These are phyloP conservation scores for Collybia nuda DNA, from an alignment of 768 basidiomycete species.

Conservation along the genomic window DNA sequence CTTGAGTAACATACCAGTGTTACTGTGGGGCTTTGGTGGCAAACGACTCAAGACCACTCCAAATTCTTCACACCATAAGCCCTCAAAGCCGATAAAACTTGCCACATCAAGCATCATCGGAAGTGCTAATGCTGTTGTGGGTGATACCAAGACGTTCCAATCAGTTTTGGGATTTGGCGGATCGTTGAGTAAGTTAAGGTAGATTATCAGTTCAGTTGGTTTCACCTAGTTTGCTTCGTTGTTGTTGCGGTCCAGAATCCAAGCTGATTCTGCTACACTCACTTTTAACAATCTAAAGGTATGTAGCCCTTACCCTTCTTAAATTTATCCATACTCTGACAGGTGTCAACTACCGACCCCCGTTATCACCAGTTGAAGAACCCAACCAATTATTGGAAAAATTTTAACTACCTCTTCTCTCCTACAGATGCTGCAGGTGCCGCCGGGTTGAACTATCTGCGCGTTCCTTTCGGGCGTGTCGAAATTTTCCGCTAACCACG, in stretches of 20 bases:
- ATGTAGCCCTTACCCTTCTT: not conserved
- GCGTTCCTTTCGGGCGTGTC: slow-evolving; percentile 69
- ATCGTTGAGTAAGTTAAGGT: slow-evolving; percentile 52
- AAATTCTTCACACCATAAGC: slow-evolving; percentile 50
- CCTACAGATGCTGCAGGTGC: slow-evolving; percentile 56
- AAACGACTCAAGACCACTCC: slow-evolving; percentile 51
- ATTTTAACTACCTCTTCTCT: slow-evolving; percentile 57
- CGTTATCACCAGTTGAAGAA: slow-evolving; percentile 40
- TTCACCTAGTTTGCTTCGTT: not conserved
- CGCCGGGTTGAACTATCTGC: slow-evolving; percentile 66
- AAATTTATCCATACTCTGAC: not conserved
- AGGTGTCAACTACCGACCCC: too few species aligned
- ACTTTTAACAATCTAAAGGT: slow-evolving; percentile 66
- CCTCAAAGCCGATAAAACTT: slow-evolving; percentile 50
- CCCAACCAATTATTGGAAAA: slow-evolving; percentile 56
- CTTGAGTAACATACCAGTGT: slow-evolving; percentile 3
- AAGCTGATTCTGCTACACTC: slow-evolving; percentile 72
- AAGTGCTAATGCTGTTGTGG: slow-evolving; percentile 58
- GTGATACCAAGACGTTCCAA: slow-evolving; percentile 56
- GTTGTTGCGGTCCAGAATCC: not conserved
- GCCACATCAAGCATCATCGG: slow-evolving; percentile 49
- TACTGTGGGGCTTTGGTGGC: slow-evolving; percentile 38
- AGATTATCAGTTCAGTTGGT: not conserved
- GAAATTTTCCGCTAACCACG: slow-evolving; percentile 63
- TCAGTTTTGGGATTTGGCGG: slow-evolving; percentile 65